Conservation (phyloP, 2,329 filamentous ascomycete genomes). For the Stagonosporopsis vannaccii region DNA sequence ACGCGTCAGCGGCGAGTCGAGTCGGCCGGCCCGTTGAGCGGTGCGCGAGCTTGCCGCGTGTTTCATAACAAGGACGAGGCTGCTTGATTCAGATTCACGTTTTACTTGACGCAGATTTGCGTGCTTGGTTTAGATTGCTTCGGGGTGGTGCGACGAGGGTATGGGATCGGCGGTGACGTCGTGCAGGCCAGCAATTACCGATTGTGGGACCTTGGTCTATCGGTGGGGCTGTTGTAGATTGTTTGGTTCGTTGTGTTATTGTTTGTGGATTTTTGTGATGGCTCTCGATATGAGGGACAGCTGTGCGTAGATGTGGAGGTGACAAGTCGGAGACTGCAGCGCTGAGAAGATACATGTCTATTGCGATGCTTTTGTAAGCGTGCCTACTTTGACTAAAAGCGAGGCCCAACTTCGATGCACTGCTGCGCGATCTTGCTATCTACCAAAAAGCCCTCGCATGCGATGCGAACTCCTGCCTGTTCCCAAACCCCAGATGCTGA, state of each 20-base stretch:
- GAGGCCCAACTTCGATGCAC: constrained; percentile 1
- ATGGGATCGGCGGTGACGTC: constrained; percentile 10
- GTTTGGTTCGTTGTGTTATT: too few relatives aligned
- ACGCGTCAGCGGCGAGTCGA: constrained; percentile 20
- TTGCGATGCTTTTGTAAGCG: constrained; percentile 13
- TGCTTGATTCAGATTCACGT: background rate
- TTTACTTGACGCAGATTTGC: too few relatives aligned
- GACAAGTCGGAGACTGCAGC: background rate
- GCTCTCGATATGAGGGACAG: too few relatives aligned
- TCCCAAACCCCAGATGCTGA: constrained; percentile 19
- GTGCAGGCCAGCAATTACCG: constrained; percentile 13
- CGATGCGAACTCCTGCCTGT: constrained; percentile 18
- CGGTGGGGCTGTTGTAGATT: constrained; percentile 1
- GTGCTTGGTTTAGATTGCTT: background rate
- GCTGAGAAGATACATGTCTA: constrained; percentile 14
- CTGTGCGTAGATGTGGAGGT: background rate
- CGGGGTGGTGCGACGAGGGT: constrained; percentile 8
- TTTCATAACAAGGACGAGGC: constrained; percentile 6
- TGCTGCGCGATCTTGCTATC: constrained; percentile 13
- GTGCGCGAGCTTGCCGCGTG: background rate
- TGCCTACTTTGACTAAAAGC: constrained; percentile 6
- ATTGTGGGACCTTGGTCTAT: constrained; percentile 1
- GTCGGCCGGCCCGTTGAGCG: constrained; percentile 15
- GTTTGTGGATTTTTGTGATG: too few relatives aligned
- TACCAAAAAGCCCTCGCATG: constrained; percentile 16